Evolutionary conservation across 192 early-diverging fungal genomes (phyloP).

Genomic region (Backusella morwellensis): DNA sequence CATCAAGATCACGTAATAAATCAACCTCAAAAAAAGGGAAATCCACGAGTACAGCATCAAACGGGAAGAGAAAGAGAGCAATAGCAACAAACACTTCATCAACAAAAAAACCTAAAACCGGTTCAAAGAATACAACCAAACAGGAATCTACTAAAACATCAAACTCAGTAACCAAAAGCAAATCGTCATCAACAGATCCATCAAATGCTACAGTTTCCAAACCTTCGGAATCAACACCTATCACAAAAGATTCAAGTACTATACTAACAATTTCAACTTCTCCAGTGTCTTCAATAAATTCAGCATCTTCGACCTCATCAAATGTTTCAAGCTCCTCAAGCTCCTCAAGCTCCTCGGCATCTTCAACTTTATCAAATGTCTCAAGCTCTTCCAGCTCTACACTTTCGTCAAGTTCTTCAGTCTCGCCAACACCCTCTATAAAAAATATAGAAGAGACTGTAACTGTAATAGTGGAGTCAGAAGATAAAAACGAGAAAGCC

Average conservation of each 20-base stretch:
- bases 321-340: background rate
- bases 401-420: background rate
- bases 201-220: background rate
- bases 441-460: background rate
- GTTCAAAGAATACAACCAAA: background rate
- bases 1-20: background rate
- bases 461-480: background rate
- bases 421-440: background rate
- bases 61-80: background rate
- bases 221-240: background rate
- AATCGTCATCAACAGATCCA: background rate
- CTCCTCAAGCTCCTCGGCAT: background rate
- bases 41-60: background rate
- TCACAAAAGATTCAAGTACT: background rate
- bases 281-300: too few relatives aligned
- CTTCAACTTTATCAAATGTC: background rate
- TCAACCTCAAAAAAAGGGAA: background rate
- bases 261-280: background rate
- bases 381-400: background rate
- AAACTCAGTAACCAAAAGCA: background rate
- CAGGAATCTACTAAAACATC: background rate
- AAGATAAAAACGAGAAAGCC: background rate
- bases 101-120: background rate
- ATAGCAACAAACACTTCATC: background rate
- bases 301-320: too few relatives aligned